Conservation (phyloP, 306 rosid genomes). For the Notholithocarpus densiflorus region DNA sequence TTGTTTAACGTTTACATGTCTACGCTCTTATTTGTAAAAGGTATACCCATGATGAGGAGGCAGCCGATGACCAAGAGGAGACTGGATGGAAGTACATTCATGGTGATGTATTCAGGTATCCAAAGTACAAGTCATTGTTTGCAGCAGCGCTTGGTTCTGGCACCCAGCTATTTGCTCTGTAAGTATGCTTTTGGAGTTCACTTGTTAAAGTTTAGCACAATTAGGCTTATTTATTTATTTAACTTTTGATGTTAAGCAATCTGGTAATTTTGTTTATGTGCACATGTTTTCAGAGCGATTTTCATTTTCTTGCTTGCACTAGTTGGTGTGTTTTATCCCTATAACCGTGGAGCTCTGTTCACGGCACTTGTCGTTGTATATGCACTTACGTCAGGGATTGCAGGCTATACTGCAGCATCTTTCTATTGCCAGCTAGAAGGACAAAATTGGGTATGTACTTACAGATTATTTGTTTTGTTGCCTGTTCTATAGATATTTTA, state of each 20-base stretch:
- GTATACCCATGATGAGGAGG: constrained; percentile 52
- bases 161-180: constrained; percentile 56
- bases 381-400: constrained; percentile 43
- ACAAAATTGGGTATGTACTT: constrained; percentile 36
- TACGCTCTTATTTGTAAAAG: constrained; percentile 18
- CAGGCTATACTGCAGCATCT: constrained; percentile 48
- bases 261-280: constrained; percentile 11
- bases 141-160: constrained; percentile 68
- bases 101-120: constrained; percentile 58
- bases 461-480: neutral
- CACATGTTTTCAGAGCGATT: constrained; percentile 38
- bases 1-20: neutral
- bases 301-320: constrained; percentile 50
- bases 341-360: constrained; percentile 50
- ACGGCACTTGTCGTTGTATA: constrained; percentile 49
- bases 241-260: constrained; percentile 9
- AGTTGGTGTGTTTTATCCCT: constrained; percentile 51
- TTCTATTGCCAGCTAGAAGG: constrained; percentile 55
- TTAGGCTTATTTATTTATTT: neutral
- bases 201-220: neutral
- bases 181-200: constrained; percentile 23
- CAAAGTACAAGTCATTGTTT: constrained; percentile 43
- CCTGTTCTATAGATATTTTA: neutral
- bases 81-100: constrained; percentile 63
- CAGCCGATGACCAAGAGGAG: constrained; percentile 58